phyloP scores from a whole-genome alignment of 2,329 filamentous ascomycete genomes.

The Penicillium brevicompactum region DNA sequence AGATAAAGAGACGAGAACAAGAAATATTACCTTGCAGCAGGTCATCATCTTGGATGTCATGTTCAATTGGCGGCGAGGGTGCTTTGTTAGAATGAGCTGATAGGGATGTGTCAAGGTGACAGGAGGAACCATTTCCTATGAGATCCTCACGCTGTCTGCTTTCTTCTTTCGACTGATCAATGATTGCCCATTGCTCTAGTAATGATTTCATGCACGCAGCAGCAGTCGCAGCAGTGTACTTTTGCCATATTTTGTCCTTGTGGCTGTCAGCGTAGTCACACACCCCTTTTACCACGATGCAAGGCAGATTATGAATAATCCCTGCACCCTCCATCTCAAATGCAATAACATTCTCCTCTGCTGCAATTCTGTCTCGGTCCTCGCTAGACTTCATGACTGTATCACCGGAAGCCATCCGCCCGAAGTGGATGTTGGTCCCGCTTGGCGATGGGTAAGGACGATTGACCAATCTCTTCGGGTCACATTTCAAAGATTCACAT shows the following conservation, averaged over 20 bases:
- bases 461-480: neutral
- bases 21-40: neutral
- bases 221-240: conserved; percentile 42
- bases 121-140: too few species aligned
- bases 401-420: conserved; percentile 36
- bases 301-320: conserved; percentile 34
- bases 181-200: conserved; percentile 3
- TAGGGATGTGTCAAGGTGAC: too few species aligned
- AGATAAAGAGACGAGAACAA: neutral
- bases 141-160: too few species aligned
- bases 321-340: conserved; percentile 44
- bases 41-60: neutral
- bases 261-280: conserved; percentile 47
- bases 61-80: neutral
- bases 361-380: conserved; percentile 30
- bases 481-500: conserved; percentile 6
- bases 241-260: conserved; percentile 44
- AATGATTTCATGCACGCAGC: conserved; percentile 33
- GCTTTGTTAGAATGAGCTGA: neutral
- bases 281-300: conserved; percentile 36
- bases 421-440: conserved; percentile 31
- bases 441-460: neutral
- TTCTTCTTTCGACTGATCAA: neutral
- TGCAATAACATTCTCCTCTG: conserved; percentile 23
- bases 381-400: conserved; percentile 40